These are phyloP conservation scores for Cryphonectria carpinicola DNA, from an alignment of 2,329 filamentous ascomycete genomes.

Conservation along the genomic window DNA sequence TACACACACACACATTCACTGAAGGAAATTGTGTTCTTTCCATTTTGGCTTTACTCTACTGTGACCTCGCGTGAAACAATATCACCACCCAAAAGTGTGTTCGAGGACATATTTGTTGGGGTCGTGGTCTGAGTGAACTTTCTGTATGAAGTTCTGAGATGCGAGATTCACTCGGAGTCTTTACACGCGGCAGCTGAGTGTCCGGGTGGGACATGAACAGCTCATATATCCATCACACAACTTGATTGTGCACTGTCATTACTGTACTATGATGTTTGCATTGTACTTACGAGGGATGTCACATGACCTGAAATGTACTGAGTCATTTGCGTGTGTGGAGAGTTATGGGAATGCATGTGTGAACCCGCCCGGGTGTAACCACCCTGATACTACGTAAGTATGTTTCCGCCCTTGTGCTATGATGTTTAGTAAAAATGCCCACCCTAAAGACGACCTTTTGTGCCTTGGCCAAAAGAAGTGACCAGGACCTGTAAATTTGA, in stretches of 20 bases:
- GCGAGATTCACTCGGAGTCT: background rate
- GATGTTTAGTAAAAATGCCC: too few species aligned
- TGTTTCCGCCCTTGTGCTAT: too few species aligned
- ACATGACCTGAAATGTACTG: background rate
- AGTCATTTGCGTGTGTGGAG: background rate
- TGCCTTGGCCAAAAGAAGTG: too few species aligned
- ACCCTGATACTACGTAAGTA: too few species aligned
- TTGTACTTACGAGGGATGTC: background rate
- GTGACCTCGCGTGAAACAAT: background rate
- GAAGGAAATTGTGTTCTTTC: background rate
- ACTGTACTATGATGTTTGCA: background rate
- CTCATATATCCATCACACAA: background rate
- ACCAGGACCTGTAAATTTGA: too few species aligned
- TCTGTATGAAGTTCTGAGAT: background rate
- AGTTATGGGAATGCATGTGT: background rate
- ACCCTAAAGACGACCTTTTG: too few species aligned
- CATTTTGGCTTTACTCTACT: background rate
- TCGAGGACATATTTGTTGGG: background rate
- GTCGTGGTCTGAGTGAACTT: background rate
- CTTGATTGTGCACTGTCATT: background rate
- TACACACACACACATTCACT: background rate
- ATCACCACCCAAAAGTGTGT: background rate
- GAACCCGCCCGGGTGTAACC: too few species aligned
- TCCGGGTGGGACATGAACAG: background rate
- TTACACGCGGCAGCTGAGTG: background rate